phyloP scores from a whole-genome alignment of 768 basidiomycete genomes.

The Rubroboletus satanas region DNA sequence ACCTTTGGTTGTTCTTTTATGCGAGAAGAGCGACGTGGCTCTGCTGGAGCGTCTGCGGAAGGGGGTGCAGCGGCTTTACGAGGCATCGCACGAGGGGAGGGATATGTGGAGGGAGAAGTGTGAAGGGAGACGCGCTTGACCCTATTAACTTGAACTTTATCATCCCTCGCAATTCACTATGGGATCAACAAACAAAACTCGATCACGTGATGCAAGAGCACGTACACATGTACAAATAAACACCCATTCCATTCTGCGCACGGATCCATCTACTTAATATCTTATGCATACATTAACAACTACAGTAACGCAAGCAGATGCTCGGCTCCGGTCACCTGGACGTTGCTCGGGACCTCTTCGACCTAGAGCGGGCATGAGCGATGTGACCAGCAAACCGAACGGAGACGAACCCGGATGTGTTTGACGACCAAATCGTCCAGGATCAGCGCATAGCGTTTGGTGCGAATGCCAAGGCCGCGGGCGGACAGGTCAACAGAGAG shows the following conservation, averaged over 20 bases:
- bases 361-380: constrained; percentile 10
- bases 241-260: constrained; percentile 10
- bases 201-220: constrained; percentile 30
- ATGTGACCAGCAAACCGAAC: background rate
- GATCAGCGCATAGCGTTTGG: constrained; percentile 59
- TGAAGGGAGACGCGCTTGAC: constrained; percentile 31
- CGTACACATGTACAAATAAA: constrained; percentile 32
- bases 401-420: constrained; percentile 50
- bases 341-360: constrained; percentile 4
- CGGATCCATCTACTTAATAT: constrained; percentile 5
- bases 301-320: constrained; percentile 9
- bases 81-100: constrained; percentile 46
- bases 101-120: constrained; percentile 14
- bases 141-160: constrained; percentile 34
- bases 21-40: constrained; percentile 69
- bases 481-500: constrained; percentile 50
- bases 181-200: constrained; percentile 35
- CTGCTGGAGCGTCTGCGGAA: constrained; percentile 34
- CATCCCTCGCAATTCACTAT: constrained; percentile 13
- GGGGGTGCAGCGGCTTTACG: constrained; percentile 58
- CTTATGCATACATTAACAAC: background rate
- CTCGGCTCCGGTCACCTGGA: constrained; percentile 13
- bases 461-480: constrained; percentile 53
- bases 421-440: constrained; percentile 69
- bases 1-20: constrained; percentile 70